These are phyloP conservation scores for Akanthomyces lecanii DNA, from an alignment of 2,329 filamentous ascomycete genomes.

Conservation along the genomic window DNA sequence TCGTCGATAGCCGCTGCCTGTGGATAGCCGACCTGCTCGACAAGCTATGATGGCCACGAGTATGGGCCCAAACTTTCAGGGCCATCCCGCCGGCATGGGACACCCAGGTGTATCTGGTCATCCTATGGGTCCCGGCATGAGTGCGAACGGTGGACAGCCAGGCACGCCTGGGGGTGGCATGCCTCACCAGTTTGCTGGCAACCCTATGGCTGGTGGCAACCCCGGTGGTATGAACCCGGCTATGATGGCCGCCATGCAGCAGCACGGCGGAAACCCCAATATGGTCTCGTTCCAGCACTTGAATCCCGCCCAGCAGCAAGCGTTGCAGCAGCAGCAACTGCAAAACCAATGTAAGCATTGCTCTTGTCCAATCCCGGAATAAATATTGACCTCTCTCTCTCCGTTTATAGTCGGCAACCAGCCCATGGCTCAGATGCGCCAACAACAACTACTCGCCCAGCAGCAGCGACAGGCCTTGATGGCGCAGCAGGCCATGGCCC, in stretches of 20 bases:
- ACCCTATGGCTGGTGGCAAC: conserved; percentile 67
- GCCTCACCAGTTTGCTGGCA: conserved; percentile 60
- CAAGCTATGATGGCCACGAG: conserved; percentile 63
- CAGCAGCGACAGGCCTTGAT: conserved; percentile 53
- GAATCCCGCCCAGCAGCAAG: conserved; percentile 55
- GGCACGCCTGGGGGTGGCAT: conserved; percentile 62
- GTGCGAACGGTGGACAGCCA: conserved; percentile 65
- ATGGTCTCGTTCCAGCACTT: conserved; percentile 64
- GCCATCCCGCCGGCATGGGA: conserved; percentile 67
- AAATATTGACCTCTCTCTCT: conserved; percentile 6
- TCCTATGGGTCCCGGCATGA: conserved; percentile 59
- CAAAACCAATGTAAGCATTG: conserved; percentile 32
- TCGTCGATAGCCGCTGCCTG: conserved; percentile 56
- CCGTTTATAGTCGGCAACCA: conserved; percentile 32
- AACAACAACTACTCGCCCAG: conserved; percentile 55
- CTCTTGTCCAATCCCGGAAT: conserved; percentile 4
- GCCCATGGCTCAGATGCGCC: conserved; percentile 41
- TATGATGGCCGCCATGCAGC: conserved; percentile 76
- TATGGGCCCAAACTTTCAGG: conserved; percentile 59
- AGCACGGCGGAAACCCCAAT: conserved; percentile 61
- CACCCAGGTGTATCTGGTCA: conserved; percentile 66
- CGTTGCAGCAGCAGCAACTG: conserved; percentile 47
- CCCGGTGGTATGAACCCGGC: conserved; percentile 68
- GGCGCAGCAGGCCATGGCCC: conserved; percentile 48
- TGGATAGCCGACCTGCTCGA: conserved; percentile 48